Conservation (phyloP, 2,329 filamentous ascomycete species). For the Hortaea sp. region DNA sequence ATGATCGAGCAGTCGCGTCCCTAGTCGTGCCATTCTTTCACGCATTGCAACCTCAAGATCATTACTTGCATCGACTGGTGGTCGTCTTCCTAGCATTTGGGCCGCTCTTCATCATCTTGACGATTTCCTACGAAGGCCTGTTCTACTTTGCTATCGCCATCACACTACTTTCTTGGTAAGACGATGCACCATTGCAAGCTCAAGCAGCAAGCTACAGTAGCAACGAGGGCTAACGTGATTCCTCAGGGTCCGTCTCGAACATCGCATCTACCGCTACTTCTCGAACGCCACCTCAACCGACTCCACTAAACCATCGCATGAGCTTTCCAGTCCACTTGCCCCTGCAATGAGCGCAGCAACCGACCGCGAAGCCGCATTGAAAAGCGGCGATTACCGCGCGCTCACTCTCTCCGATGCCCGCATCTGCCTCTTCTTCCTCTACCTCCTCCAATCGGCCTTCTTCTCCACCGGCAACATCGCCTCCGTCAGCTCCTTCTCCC, state of each 20-base stretch:
- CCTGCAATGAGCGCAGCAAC: conserved; percentile 27
- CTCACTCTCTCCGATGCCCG: conserved; percentile 75
- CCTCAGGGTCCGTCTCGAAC: conserved; percentile 63
- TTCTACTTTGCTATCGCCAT: conserved; percentile 88
- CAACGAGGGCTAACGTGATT: neutral
- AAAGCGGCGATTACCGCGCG: conserved; percentile 46
- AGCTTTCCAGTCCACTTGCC: conserved; percentile 22
- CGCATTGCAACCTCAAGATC: conserved; percentile 64
- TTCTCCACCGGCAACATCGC: conserved; percentile 96
- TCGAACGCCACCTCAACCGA: conserved; percentile 6
- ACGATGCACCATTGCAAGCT: too few species aligned
- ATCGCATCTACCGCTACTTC: conserved; percentile 50
- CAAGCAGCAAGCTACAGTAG: too few species aligned
- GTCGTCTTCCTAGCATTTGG: conserved; percentile 88
- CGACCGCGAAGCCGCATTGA: conserved; percentile 21
- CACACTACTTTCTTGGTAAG: conserved; percentile 65
- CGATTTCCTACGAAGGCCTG: conserved; percentile 92
- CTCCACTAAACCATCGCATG: conserved; percentile 4
- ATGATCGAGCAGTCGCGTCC: conserved; percentile 49
- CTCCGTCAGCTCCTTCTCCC: conserved; percentile 82
- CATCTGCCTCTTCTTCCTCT: conserved; percentile 88
- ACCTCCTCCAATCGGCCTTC: conserved; percentile 87
- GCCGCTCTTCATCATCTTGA: conserved; percentile 88
- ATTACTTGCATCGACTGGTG: conserved; percentile 83
- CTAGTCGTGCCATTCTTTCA: conserved; percentile 74